phyloP scores from a whole-genome alignment of 2,329 filamentous ascomycete genomes.

The Verticillium nonalfalfae region DNA sequence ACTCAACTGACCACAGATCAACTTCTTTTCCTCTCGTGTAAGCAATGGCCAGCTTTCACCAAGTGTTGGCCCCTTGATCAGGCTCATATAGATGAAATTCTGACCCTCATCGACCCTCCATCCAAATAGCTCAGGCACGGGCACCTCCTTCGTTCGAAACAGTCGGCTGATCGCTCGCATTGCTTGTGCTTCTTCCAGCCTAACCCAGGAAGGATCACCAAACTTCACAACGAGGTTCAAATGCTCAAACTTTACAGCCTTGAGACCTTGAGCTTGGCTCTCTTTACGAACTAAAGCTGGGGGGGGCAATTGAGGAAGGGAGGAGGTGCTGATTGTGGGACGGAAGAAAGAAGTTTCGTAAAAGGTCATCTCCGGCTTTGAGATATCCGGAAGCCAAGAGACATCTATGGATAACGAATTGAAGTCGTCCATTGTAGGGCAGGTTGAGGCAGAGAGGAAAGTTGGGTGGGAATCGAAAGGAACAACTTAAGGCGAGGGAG shows the following conservation, averaged over 20 bases:
- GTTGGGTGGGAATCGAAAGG: too few species aligned
- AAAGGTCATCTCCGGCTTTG: background rate
- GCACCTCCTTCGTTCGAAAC: conserved; percentile 4
- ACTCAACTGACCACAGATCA: conserved; percentile 12
- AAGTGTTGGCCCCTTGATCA: conserved; percentile 15
- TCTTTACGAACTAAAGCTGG: background rate
- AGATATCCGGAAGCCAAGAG: background rate
- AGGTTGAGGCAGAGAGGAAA: too few species aligned
- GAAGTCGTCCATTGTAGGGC: too few species aligned
- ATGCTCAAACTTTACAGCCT: background rate
- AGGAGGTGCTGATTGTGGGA: background rate
- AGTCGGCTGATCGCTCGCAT: background rate
- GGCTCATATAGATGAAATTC: conserved; percentile 18
- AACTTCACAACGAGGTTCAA: background rate
- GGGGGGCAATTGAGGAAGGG: background rate
- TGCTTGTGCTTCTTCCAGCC: background rate
- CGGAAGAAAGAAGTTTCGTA: background rate
- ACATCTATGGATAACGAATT: background rate
- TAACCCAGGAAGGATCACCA: background rate
- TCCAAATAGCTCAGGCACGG: conserved; percentile 27
- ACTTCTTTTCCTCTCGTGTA: conserved; percentile 14
- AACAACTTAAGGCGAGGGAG: too few species aligned
- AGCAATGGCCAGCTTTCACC: conserved; percentile 12
- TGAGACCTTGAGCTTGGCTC: background rate
- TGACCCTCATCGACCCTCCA: conserved; percentile 12